Conservation (phyloP, 768 basidiomycete species). For the Suillus clintonianus region DNA sequence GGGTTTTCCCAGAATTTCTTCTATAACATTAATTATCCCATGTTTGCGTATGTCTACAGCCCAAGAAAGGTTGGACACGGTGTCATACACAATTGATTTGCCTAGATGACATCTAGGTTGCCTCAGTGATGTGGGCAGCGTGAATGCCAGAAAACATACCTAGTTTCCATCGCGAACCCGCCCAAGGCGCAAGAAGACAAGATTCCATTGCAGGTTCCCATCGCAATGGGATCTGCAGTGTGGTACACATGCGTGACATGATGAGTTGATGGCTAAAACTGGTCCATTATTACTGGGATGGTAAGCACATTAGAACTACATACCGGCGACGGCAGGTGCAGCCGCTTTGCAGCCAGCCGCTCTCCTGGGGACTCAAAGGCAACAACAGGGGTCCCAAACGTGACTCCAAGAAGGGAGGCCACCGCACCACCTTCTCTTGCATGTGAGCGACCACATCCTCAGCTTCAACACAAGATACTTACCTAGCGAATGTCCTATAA, state of each 20-base stretch:
- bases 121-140: not conserved
- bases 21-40: slow-evolving; percentile 77
- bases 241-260: slow-evolving; percentile 92
- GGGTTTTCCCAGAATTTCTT: slow-evolving; percentile 65
- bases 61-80: slow-evolving; percentile 86
- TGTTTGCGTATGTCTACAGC: slow-evolving; percentile 80
- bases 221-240: slow-evolving; percentile 92
- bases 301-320: slow-evolving; percentile 20
- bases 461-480: slow-evolving; percentile 35
- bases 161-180: slow-evolving; percentile 88
- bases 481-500: slow-evolving; percentile 73
- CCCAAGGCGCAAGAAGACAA: slow-evolving; percentile 80
- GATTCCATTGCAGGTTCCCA: slow-evolving; percentile 84
- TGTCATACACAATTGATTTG: slow-evolving; percentile 86
- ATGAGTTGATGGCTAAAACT: slow-evolving; percentile 61
- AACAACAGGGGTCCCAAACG: slow-evolving; percentile 87
- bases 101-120: slow-evolving; percentile 78
- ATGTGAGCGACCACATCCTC: slow-evolving; percentile 28
- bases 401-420: slow-evolving; percentile 80
- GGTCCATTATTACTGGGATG: not conserved
- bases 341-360: slow-evolving; percentile 68
- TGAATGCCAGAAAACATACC: slow-evolving; percentile 38
- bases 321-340: slow-evolving; percentile 88
- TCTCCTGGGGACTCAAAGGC: slow-evolving; percentile 92
- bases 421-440: slow-evolving; percentile 53